Evolutionary conservation across 768 basidiomycete species (phyloP).

Genomic region (Mrakia frigida): DNA sequence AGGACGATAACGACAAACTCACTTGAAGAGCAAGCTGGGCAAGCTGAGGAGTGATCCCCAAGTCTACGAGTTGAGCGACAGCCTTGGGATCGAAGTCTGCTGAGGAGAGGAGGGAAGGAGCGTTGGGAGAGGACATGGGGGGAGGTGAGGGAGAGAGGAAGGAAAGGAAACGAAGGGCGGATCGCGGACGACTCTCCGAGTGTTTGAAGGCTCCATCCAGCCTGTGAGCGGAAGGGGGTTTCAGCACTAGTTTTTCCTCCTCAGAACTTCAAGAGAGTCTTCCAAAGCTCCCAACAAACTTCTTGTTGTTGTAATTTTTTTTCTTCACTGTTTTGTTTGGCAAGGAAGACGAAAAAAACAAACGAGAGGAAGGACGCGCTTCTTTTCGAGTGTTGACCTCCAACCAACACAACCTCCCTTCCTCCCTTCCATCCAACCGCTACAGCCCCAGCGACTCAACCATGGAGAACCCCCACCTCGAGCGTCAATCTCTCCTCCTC

Average conservation of each 20-base stretch:
- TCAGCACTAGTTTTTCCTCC: too few relatives aligned
- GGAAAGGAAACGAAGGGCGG: too few relatives aligned
- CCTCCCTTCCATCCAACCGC: background rate
- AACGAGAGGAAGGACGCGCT: too few relatives aligned
- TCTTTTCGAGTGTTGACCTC: background rate
- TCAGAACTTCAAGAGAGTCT: too few relatives aligned
- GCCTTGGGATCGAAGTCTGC: background rate
- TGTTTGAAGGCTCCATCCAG: too few relatives aligned
- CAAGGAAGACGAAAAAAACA: too few relatives aligned
- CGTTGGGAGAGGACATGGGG: background rate
- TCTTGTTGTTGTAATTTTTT: too few relatives aligned
- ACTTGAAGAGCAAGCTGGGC: background rate
- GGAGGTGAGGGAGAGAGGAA: background rate
- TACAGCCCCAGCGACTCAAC: background rate
- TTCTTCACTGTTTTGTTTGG: too few relatives aligned
- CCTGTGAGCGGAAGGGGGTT: too few relatives aligned
- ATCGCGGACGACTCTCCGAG: background rate
- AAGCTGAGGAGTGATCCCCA: background rate
- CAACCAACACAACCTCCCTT: background rate
- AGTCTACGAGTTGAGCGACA: background rate
- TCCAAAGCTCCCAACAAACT: too few relatives aligned
- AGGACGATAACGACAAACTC: background rate
- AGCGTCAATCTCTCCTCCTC: slow-evolving; percentile 81
- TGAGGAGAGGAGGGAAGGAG: background rate
- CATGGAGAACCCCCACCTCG: slow-evolving; percentile 96